Conservation (phyloP, 2,329 filamentous ascomycete genomes). For the Exophiala phaeomuriformis region DNA sequence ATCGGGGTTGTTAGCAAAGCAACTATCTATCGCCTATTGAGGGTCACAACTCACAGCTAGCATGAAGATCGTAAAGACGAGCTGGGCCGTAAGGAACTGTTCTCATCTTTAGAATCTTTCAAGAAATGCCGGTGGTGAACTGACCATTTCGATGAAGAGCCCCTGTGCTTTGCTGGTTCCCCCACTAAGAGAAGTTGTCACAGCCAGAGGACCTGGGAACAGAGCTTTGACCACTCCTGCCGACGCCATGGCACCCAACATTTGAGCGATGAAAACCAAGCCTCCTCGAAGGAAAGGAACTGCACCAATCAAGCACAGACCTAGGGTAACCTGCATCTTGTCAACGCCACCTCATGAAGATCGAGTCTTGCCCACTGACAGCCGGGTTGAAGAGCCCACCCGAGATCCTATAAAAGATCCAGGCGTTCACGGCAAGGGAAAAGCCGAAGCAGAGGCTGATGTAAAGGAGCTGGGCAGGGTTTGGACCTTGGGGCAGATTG, state of each 20-base stretch:
- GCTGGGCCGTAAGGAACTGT: slow-evolving; percentile 53
- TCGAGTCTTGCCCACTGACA: slow-evolving; percentile 29
- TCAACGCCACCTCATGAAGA: slow-evolving; percentile 6
- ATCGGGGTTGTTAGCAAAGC: not conserved
- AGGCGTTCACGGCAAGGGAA: slow-evolving; percentile 47
- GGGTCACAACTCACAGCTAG: slow-evolving; percentile 45
- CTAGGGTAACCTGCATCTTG: slow-evolving; percentile 46
- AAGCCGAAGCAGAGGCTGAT: slow-evolving; percentile 41
- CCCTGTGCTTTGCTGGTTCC: slow-evolving; percentile 50
- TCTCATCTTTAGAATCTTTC: not conserved
- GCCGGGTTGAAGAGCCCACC: slow-evolving; percentile 48
- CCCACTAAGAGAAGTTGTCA: slow-evolving; percentile 50
- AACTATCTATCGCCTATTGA: not conserved
- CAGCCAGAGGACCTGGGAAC: slow-evolving; percentile 51
- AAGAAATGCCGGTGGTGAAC: not conserved
- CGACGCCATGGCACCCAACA: slow-evolving; percentile 53
- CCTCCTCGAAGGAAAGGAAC: slow-evolving; percentile 48
- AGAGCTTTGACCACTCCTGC: slow-evolving; percentile 52
- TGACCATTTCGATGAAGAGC: slow-evolving; percentile 55
- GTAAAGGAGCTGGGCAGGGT: slow-evolving; percentile 37
- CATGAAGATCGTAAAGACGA: slow-evolving; percentile 61
- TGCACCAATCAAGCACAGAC: slow-evolving; percentile 52
- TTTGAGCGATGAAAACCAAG: slow-evolving; percentile 50
- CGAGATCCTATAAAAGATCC: slow-evolving; percentile 48
- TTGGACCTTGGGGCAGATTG: slow-evolving; percentile 27